Percentiles rank a stretch among this genome's conserved stretches.
These are phyloP conservation scores for Ascochyta koolunga DNA, from an alignment of 2,329 filamentous ascomycete genomes.

Conservation along the genomic window DNA sequence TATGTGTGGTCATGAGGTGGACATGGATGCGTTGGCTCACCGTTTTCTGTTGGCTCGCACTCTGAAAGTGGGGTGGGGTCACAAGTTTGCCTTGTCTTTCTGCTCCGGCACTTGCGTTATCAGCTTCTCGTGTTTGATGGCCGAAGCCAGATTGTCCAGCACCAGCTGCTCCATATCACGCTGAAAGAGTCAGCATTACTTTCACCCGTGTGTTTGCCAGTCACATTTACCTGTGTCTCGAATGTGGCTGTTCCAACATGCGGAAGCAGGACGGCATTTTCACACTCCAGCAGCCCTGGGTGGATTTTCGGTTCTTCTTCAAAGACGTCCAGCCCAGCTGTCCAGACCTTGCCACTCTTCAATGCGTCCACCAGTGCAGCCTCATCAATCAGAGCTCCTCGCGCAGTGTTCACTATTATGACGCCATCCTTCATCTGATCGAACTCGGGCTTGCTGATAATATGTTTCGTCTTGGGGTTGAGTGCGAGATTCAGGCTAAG, in stretches of 20 bases:
- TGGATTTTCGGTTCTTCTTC: slow-evolving; percentile 63
- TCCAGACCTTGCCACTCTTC: slow-evolving; percentile 60
- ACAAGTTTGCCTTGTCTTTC: slow-evolving; percentile 47
- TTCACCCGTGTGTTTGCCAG: neutral
- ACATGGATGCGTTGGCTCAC: neutral
- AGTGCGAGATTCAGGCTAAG: slow-evolving; percentile 62
- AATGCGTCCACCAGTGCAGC: slow-evolving; percentile 60
- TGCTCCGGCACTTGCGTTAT: slow-evolving; percentile 68
- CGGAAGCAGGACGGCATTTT: slow-evolving; percentile 62
- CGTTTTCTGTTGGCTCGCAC: neutral
- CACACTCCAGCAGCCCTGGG: slow-evolving; percentile 55
- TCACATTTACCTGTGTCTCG: slow-evolving; percentile 59
- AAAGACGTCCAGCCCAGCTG: slow-evolving; percentile 63
- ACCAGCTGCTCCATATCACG: slow-evolving; percentile 66
- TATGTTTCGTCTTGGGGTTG: slow-evolving; percentile 57
- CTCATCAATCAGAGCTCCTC: slow-evolving; percentile 64
- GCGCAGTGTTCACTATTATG: slow-evolving; percentile 63
- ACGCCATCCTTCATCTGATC: slow-evolving; percentile 62
- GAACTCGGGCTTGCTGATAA: slow-evolving; percentile 59
- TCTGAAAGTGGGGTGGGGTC: neutral
- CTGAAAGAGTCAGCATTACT: slow-evolving; percentile 25
- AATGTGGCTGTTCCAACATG: slow-evolving; percentile 66
- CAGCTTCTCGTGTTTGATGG: slow-evolving; percentile 62
- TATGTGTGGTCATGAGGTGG: slow-evolving; percentile 1
- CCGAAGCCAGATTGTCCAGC: slow-evolving; percentile 62